Evolutionary conservation across 2,329 filamentous ascomycete species (phyloP).

Genomic region (Colletotrichum navitas): DNA sequence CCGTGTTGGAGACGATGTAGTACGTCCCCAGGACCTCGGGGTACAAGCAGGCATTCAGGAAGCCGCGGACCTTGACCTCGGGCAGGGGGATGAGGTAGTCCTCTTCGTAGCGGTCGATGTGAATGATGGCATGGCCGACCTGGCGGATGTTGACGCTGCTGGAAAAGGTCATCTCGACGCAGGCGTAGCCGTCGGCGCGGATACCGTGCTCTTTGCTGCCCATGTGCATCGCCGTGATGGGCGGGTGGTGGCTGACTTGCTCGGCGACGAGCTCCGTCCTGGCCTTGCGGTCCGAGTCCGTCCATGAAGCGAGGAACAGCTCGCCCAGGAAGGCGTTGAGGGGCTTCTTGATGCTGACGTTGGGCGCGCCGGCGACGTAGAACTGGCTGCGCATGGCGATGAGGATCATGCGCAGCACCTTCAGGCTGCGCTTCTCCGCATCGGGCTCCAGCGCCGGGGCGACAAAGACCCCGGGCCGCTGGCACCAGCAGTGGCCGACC

Average conservation of each 20-base stretch:
- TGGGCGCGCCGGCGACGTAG: conserved; percentile 60
- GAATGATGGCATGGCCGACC: conserved; percentile 63
- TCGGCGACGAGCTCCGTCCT: conserved; percentile 56
- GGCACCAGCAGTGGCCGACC: conserved; percentile 64
- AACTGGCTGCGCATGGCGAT: conserved; percentile 61
- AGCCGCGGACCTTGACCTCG: conserved; percentile 61
- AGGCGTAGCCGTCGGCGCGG: conserved; percentile 63
- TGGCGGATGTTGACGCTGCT: conserved; percentile 64
- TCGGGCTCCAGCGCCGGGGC: conserved; percentile 60
- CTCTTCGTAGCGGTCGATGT: conserved; percentile 62
- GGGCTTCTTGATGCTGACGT: conserved; percentile 64
- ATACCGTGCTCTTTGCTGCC: conserved; percentile 57
- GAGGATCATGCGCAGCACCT: conserved; percentile 62
- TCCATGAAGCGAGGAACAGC: conserved; percentile 60
- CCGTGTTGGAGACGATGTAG: conserved; percentile 59
- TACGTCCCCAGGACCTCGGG: conserved; percentile 62
- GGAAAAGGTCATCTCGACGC: conserved; percentile 65
- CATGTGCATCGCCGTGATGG: conserved; percentile 66
- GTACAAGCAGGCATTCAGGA: conserved; percentile 61
- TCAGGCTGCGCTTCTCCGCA: conserved; percentile 57
- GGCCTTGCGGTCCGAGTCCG: conserved; percentile 45
- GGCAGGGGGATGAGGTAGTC: conserved; percentile 63
- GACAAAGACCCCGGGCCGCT: conserved; percentile 61
- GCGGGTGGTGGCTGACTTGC: conserved; percentile 67
- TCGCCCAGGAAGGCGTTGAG: conserved; percentile 67